phyloP scores from a whole-genome alignment of 2,329 filamentous ascomycete genomes.

The Cercospora sp. region DNA sequence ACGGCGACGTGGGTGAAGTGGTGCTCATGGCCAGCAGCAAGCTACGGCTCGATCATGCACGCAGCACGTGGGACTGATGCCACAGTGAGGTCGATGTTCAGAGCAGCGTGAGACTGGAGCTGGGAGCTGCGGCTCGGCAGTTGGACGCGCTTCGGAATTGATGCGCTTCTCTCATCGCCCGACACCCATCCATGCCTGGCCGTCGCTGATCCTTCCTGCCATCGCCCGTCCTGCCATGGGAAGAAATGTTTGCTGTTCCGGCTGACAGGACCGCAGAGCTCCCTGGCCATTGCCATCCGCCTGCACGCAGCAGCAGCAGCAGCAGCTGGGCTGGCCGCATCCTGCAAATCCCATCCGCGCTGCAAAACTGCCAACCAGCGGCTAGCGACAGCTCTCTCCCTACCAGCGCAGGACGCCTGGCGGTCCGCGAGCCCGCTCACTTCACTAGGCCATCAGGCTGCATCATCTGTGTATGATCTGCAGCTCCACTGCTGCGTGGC shows the following conservation, averaged over 20 bases:
- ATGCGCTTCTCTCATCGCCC: background rate
- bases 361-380: background rate
- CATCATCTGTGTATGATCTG: background rate
- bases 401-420: background rate
- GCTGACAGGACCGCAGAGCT: background rate
- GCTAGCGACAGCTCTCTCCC: background rate
- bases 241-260: background rate
- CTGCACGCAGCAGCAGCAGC: background rate
- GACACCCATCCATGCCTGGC: background rate
- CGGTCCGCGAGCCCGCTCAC: slow-evolving; percentile 4
- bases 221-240: background rate
- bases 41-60: background rate
- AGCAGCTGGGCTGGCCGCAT: background rate
- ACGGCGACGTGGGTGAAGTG: background rate
- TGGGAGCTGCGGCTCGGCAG: background rate
- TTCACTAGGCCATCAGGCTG: background rate
- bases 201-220: background rate
- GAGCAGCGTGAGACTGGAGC: background rate
- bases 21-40: background rate
- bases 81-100: background rate
- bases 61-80: background rate
- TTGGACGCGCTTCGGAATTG: background rate
- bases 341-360: background rate
- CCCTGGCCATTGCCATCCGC: background rate
- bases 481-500: background rate